Evolutionary conservation across 257 asterid species (phyloP).

Genomic region (Nicotiana noctiflora): DNA sequence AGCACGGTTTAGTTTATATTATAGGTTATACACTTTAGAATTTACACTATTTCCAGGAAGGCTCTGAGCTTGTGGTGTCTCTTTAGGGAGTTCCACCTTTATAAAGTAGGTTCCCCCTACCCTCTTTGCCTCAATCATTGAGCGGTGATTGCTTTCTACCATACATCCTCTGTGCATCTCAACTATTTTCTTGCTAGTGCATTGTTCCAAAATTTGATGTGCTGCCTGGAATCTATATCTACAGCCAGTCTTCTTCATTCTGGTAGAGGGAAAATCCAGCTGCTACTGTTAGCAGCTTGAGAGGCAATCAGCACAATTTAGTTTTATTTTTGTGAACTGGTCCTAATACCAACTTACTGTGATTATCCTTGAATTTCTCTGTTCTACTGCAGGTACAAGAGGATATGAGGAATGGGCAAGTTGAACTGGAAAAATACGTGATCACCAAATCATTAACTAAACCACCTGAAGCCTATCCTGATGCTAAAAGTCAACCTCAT

Average conservation of each 20-base stretch:
- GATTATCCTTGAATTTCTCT: neutral
- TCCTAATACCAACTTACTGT: neutral
- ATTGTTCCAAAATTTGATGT: neutral
- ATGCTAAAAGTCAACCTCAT: conserved; percentile 92
- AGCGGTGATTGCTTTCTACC: neutral
- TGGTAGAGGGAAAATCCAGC: neutral
- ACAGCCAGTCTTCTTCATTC: neutral
- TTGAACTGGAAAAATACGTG: conserved; percentile 77
- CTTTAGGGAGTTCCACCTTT: neutral
- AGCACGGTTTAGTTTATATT: neutral
- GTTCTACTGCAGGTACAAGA: conserved; percentile 61
- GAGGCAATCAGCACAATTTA: neutral
- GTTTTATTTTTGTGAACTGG: neutral
- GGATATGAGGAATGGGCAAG: conserved; percentile 85
- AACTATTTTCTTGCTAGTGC: conserved; percentile 1
- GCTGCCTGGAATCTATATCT: neutral
- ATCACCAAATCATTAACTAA: conserved; percentile 86
- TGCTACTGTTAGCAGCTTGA: neutral
- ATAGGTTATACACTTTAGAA: neutral
- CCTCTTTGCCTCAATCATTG: neutral
- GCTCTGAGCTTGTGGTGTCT: neutral
- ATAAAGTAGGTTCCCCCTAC: neutral
- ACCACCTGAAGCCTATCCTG: conserved; percentile 96
- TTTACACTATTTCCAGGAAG: neutral
- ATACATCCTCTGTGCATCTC: neutral